A percentile compares a stretch with the other conserved stretches of the same genome.
phyloP scores from a whole-genome alignment of 768 basidiomycete species.

The Mycena olivaceomarginata region DNA sequence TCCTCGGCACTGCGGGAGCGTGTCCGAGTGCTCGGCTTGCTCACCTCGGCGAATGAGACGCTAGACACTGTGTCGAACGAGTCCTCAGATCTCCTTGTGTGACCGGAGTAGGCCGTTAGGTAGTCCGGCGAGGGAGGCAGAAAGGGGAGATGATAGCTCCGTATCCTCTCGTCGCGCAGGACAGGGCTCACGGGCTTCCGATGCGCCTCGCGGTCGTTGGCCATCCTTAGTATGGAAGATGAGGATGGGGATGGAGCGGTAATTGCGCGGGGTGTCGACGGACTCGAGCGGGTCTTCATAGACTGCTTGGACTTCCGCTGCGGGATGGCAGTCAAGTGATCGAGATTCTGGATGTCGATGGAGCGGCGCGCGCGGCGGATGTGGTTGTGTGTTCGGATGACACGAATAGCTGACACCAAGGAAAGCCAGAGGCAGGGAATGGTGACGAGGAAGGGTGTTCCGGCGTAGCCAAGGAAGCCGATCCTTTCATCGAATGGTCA shows the following conservation, averaged over 20 bases:
- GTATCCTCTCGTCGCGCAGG: conserved; percentile 15
- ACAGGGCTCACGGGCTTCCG: conserved; percentile 26
- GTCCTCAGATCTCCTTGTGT: background rate
- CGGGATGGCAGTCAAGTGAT: conserved; percentile 32
- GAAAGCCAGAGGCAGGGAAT: conserved; percentile 38
- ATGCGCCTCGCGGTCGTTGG: background rate
- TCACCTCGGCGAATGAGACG: conserved; percentile 38
- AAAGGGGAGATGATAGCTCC: conserved; percentile 39
- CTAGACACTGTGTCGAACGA: conserved; percentile 42
- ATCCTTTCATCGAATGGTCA: conserved; percentile 23
- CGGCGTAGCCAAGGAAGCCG: conserved; percentile 30
- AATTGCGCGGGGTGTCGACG: conserved; percentile 34
- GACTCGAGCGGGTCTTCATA: background rate
- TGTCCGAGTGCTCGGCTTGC: background rate
- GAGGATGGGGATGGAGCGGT: conserved; percentile 26
- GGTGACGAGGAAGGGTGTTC: conserved; percentile 39
- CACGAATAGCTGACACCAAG: conserved; percentile 20
- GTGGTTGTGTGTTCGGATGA: conserved; percentile 34
- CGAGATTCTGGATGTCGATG: conserved; percentile 22
- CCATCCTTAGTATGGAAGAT: background rate
- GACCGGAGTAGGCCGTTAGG: conserved; percentile 25
- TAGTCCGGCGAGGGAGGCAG: conserved; percentile 25
- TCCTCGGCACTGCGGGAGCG: background rate
- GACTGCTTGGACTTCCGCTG: conserved; percentile 19
- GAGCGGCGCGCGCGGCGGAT: conserved; percentile 44